These are phyloP conservation scores for Rauvolfia tetraphylla DNA, from an alignment of 257 asterid genomes.

Conservation along the genomic window DNA sequence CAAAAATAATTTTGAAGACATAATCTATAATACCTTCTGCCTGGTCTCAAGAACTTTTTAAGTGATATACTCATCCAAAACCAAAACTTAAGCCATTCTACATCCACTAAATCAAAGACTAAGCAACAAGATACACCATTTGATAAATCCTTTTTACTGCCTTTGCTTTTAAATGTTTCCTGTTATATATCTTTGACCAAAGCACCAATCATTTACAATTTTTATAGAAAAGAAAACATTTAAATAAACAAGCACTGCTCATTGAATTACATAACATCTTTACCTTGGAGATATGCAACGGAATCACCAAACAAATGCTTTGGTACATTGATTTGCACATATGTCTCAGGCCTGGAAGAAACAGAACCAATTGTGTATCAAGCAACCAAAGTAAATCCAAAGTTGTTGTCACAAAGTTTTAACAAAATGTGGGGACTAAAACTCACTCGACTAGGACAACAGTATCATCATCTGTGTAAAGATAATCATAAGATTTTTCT, in stretches of 20 bases:
- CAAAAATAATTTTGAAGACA: not conserved
- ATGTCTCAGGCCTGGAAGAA: constrained; percentile 60
- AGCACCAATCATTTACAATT: not conserved
- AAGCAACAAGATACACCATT: not conserved
- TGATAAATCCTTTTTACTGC: not conserved
- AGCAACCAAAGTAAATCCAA: constrained; percentile 11
- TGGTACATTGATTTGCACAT: constrained; percentile 76
- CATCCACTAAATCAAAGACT: too few relatives aligned
- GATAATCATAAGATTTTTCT: constrained; percentile 63
- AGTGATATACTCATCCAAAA: not conserved
- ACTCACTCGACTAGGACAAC: constrained; percentile 92
- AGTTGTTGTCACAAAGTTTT: constrained; percentile 1
- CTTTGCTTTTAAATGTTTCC: not conserved
- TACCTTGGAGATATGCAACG: constrained; percentile 81
- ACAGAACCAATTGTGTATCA: constrained; percentile 13
- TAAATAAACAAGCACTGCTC: not conserved
- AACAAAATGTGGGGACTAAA: constrained; percentile 13
- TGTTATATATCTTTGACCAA: not conserved
- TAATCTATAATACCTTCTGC: not conserved
- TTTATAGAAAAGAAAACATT: not conserved
- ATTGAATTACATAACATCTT: not conserved
- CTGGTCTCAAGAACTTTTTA: not conserved
- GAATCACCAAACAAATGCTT: constrained; percentile 84
- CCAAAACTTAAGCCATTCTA: too few relatives aligned
- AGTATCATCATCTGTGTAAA: constrained; percentile 81